Percentiles rank a stretch among this genome's conserved stretches.
Conservation (phyloP, 257 asterid genomes). For the Dorcoceras hygrometricum region DNA sequence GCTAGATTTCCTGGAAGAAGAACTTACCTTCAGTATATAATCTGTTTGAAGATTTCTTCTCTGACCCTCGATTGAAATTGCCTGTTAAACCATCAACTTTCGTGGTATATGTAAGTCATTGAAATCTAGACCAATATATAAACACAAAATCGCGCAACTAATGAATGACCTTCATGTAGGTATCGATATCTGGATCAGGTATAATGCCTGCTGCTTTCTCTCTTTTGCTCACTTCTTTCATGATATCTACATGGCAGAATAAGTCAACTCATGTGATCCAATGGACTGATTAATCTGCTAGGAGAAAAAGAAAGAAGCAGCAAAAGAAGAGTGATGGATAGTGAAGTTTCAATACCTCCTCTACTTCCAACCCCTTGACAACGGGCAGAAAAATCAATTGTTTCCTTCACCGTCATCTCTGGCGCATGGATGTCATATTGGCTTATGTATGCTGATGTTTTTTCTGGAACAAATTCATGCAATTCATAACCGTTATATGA, state of each 20-base stretch:
- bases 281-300: not conserved
- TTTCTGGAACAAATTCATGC: constrained; percentile 43
- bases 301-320: not conserved
- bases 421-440: constrained; percentile 44
- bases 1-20: not conserved
- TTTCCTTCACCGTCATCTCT: constrained; percentile 73
- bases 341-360: not conserved
- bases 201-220: constrained; percentile 47
- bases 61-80: constrained; percentile 43
- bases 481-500: constrained; percentile 58
- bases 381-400: constrained; percentile 57
- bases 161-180: constrained; percentile 56
- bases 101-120: not conserved
- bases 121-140: not conserved
- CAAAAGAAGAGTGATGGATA: not conserved
- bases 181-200: constrained; percentile 53
- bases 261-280: not conserved
- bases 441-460: not conserved
- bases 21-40: constrained; percentile 38
- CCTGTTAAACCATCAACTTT: constrained; percentile 29
- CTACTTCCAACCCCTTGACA: constrained; percentile 63
- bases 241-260: constrained; percentile 26
- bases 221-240: constrained; percentile 39
- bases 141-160: not conserved
- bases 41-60: constrained; percentile 38